Evolutionary conservation across 768 basidiomycete genomes (phyloP), one percentile per base, ranked within the genome.

Genomic region (Lactifluus hygrophoroides): DNA sequence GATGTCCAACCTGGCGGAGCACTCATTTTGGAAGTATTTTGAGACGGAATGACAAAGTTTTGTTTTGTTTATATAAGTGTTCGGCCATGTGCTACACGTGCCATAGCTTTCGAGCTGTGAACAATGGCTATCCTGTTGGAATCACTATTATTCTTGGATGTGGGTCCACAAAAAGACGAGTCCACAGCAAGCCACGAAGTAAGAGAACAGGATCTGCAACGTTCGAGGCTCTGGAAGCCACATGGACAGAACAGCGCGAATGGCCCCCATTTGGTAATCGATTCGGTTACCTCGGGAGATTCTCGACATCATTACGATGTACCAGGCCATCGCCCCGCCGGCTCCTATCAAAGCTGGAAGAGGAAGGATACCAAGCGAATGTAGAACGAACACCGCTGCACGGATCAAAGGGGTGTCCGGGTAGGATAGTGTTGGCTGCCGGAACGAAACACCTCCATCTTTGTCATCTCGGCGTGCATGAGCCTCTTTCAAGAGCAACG

Each of bases 341-440:
- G 85, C 87, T 0, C 90, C 88, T 14, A 90, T 67, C 5, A 93
- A 69, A 37, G 75, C 76, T 25, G 89, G 75, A 16, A 75, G 64
- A 21, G 61, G 61, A 16, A 64, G 48, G 14, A 64, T 42, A 27
- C 64, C 64, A 19, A 64, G 45, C 16, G 21, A 25, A 38, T 40
- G 46, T 38, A 60, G 46, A 57, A 62, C 70, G 51, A 42, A 66
- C 2, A 38, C 62, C 34, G 44, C 17, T 37, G 8, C 34, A 51
- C 53, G 57, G 40, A 38, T 25, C 14, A 51, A 30, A 1, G 49
- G 52, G 6, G 38, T 49, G 3, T 62, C 54, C 16, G 45, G 25
- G 47, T 49, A 55, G 17, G 52, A 44, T 40, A 64, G 47, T 2
- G 38, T 51, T 17, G 63, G 61, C 16, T 51, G 35, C 21, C 30